These are phyloP conservation scores for Neurospora tetrasperma DNA, from an alignment of 495 filamentous ascomycete genomes.

Conservation along the genomic window DNA sequence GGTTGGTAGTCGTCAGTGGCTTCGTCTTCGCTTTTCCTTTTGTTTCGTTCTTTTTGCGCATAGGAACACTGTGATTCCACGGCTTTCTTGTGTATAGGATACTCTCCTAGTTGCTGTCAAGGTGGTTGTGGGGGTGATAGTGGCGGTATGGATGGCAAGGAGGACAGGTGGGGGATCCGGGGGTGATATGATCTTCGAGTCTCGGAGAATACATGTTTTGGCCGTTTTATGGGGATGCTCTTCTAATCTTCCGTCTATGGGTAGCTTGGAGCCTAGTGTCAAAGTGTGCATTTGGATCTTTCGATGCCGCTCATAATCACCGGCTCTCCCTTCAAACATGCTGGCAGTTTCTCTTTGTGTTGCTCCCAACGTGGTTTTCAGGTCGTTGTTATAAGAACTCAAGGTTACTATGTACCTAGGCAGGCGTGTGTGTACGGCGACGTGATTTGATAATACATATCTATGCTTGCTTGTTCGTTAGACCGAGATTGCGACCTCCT, in stretches of 20 bases:
- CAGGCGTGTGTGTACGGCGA: background rate
- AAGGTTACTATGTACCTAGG: background rate
- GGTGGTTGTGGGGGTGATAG: background rate
- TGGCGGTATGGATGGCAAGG: background rate
- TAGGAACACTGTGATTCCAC: background rate
- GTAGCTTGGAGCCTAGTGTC: background rate
- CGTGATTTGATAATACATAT: background rate
- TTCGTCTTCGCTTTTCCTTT: background rate
- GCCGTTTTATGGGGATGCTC: background rate
- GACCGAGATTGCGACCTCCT: too few relatives aligned
- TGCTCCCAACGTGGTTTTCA: background rate
- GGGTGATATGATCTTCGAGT: background rate
- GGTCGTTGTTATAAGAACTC: background rate
- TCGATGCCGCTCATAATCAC: background rate
- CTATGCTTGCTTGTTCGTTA: too few relatives aligned
- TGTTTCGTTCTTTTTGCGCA: background rate
- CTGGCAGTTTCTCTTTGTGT: background rate
- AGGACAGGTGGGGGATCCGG: background rate
- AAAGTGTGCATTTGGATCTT: background rate
- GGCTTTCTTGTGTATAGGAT: background rate
- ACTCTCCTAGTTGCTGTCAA: background rate
- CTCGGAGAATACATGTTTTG: background rate
- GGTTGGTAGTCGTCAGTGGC: background rate
- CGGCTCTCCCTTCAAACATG: background rate
- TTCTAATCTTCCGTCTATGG: background rate